Evolutionary conservation across 441 rosid genomes (phyloP).

Genomic region (Monsonia emarginata): DNA sequence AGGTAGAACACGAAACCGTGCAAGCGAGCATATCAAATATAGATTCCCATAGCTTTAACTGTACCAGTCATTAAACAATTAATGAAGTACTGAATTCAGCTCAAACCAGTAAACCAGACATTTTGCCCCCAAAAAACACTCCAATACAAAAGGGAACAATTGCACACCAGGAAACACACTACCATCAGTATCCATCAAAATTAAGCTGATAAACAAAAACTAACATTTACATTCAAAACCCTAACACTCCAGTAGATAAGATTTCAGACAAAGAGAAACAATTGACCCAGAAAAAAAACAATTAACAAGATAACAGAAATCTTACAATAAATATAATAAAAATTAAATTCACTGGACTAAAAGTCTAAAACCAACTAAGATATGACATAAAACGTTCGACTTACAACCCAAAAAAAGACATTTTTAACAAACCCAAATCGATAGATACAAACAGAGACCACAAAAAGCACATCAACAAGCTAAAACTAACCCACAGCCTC

Average conservation of each 20-base stretch:
- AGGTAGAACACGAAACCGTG: background rate
- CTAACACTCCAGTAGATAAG: slow-evolving; percentile 16
- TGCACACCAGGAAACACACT: background rate
- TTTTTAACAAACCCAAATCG: background rate
- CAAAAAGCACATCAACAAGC: slow-evolving; percentile 13
- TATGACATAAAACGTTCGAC: background rate
- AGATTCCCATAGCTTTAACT: background rate
- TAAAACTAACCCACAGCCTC: background rate
- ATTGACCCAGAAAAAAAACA: background rate
- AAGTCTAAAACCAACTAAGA: background rate
- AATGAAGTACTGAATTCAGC: background rate
- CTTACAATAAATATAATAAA: background rate
- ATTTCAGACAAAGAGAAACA: background rate
- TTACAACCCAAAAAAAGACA: slow-evolving; percentile 4
- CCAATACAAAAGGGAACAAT: background rate
- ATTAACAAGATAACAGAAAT: background rate
- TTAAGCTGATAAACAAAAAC: background rate
- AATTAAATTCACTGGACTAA: background rate
- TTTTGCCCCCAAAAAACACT: background rate
- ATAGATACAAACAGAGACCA: background rate
- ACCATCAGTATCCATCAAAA: background rate
- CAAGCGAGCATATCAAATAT: background rate
- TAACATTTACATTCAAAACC: slow-evolving; percentile 8
- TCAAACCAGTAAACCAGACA: background rate
- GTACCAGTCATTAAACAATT: background rate